Conservation (phyloP, 495 filamentous ascomycete genomes). For the Pseudomonodictys pantanalensis region DNA sequence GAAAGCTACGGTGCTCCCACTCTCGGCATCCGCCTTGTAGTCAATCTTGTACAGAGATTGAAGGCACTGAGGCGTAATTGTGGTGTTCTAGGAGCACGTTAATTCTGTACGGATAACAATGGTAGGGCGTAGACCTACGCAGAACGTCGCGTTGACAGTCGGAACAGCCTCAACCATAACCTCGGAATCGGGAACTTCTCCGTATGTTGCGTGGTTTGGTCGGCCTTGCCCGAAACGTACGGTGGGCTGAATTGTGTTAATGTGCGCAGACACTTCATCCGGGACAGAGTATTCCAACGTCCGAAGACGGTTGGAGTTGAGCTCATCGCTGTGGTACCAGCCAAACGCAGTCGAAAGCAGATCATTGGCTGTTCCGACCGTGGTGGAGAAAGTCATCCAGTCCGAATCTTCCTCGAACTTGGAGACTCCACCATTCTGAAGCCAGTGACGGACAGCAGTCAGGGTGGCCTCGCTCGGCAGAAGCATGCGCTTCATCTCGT, state of each 20-base stretch:
- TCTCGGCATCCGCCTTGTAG: conserved; percentile 43
- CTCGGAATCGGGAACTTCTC: conserved; percentile 26
- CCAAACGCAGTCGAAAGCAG: conserved; percentile 2
- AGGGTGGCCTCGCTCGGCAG: background rate
- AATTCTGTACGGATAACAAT: background rate
- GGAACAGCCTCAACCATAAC: conserved; percentile 30
- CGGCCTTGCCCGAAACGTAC: conserved; percentile 50
- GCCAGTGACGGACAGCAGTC: background rate
- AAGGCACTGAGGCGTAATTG: conserved; percentile 53
- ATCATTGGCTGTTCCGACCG: conserved; percentile 11
- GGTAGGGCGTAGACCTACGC: background rate
- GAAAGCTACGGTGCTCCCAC: conserved; percentile 46
- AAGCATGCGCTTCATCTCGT: conserved; percentile 22
- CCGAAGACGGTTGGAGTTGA: background rate
- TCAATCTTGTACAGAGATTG: conserved; percentile 54
- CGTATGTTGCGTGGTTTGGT: conserved; percentile 4
- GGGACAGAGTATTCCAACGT: conserved; percentile 13
- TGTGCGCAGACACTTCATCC: conserved; percentile 37
- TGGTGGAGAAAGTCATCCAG: conserved; percentile 11
- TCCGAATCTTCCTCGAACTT: conserved; percentile 7
- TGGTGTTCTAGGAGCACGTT: background rate
- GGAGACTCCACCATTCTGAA: conserved; percentile 1
- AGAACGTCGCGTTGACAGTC: conserved; percentile 49
- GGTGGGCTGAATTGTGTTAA: conserved; percentile 64
- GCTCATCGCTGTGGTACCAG: conserved; percentile 11